phyloP scores from a whole-genome alignment of 2,329 filamentous ascomycete genomes.

The Trichoderma sp. region DNA sequence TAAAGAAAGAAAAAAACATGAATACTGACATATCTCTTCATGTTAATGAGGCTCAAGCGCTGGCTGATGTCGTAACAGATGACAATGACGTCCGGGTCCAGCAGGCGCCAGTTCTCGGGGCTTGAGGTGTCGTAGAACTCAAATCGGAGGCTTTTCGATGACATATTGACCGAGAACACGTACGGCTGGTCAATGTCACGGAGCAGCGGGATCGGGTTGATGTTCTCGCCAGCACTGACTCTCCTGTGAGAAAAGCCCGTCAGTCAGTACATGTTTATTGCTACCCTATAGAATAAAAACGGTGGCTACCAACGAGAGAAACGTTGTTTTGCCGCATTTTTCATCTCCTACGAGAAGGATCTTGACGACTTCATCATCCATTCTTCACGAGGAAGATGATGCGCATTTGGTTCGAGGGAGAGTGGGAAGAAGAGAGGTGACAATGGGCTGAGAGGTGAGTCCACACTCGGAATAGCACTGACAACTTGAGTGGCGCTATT shows the following conservation, averaged over 20 bases:
- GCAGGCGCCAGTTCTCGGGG: slow-evolving; percentile 56
- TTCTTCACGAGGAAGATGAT: slow-evolving; percentile 23
- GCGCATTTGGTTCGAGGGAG: background rate
- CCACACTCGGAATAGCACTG: background rate
- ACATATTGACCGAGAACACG: slow-evolving; percentile 51
- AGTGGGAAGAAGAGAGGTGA: background rate
- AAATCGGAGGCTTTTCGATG: slow-evolving; percentile 44
- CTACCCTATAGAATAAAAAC: background rate
- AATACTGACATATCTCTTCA: slow-evolving; percentile 51
- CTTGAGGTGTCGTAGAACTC: slow-evolving; percentile 59
- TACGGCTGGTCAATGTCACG: slow-evolving; percentile 60
- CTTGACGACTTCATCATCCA: slow-evolving; percentile 50
- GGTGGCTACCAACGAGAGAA: slow-evolving; percentile 52
- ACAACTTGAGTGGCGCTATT: slow-evolving; percentile 4
- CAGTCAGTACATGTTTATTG: background rate
- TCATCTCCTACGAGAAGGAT: slow-evolving; percentile 58
- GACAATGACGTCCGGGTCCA: slow-evolving; percentile 56
- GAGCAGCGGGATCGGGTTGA: slow-evolving; percentile 46
- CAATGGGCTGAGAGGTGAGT: background rate
- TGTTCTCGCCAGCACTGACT: slow-evolving; percentile 46
- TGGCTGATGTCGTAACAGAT: slow-evolving; percentile 62
- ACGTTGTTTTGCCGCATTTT: slow-evolving; percentile 58
- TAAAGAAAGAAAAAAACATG: background rate
- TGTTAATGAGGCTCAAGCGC: slow-evolving; percentile 55
- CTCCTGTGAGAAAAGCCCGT: slow-evolving; percentile 38